phyloP scores from a whole-genome alignment of 345 rosid species.

The Rhodamnia argentea region DNA sequence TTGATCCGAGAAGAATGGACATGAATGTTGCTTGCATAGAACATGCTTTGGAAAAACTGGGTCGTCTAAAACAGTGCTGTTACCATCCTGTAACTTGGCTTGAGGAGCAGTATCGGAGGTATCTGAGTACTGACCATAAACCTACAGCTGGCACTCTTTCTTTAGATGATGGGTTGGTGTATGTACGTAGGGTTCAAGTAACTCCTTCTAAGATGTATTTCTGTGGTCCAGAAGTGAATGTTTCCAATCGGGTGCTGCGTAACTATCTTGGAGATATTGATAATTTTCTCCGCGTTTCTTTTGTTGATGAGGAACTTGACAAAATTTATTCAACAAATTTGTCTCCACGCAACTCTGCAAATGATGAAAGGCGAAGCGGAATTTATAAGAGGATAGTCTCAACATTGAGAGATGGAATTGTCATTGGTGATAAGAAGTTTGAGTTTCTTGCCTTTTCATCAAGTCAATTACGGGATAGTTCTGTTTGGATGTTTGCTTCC shows the following conservation, averaged over 20 bases:
- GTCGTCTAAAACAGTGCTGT: constrained; percentile 21
- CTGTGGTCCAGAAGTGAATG: constrained; percentile 40
- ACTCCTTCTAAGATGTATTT: constrained; percentile 43
- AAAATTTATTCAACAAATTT: constrained; percentile 16
- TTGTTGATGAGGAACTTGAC: constrained; percentile 40
- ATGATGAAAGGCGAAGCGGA: constrained; percentile 5
- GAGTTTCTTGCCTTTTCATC: constrained; percentile 57
- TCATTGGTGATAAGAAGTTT: constrained; percentile 20
- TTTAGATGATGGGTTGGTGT: constrained; percentile 29
- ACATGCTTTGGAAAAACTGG: constrained; percentile 27
- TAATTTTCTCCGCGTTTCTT: constrained; percentile 37
- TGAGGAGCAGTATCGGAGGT: constrained; percentile 2
- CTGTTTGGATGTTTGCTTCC: constrained; percentile 66
- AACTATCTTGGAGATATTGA: constrained; percentile 19
- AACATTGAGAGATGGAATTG: constrained; percentile 32
- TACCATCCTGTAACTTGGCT: constrained; percentile 42
- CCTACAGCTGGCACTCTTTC: constrained; percentile 15
- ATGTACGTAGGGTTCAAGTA: constrained; percentile 29
- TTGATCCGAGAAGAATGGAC: constrained; percentile 8
- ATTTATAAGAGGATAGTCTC: constrained; percentile 32
- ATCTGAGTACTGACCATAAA: neutral
- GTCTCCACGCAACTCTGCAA: neutral
- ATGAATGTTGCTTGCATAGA: constrained; percentile 15
- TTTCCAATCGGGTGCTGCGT: constrained; percentile 43
- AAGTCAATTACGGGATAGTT: constrained; percentile 38